These are phyloP conservation scores for Candida sanyaensis DNA, from an alignment of 1,139 yeast species.

Conservation along the genomic window DNA sequence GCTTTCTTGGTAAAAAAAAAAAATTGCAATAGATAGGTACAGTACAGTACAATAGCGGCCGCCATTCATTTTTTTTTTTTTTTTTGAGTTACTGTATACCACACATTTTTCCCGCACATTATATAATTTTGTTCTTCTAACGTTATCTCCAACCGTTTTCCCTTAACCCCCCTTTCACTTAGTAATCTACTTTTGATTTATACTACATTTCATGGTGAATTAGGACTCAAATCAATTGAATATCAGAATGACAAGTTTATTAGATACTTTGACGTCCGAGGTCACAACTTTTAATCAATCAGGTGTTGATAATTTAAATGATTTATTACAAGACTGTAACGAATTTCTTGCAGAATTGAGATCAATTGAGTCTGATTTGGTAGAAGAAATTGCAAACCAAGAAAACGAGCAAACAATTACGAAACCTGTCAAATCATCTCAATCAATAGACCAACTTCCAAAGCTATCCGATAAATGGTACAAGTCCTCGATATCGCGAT, in stretches of 20 bases:
- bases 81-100: no score
- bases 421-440: neutral
- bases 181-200: neutral
- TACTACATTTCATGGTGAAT: neutral
- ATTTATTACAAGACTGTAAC: conserved; percentile 26
- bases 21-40: neutral
- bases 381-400: conserved; percentile 14
- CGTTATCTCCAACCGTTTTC: neutral
- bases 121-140: no score
- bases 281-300: conserved; percentile 22
- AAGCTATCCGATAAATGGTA: conserved; percentile 34
- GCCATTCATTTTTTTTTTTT: no score
- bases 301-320: conserved; percentile 24
- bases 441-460: conserved; percentile 1
- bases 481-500: conserved; percentile 30
- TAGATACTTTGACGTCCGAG: conserved; percentile 32
- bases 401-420: conserved; percentile 7
- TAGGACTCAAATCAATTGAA: neutral
- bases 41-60: no score
- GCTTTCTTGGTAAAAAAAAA: neutral
- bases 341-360: conserved; percentile 28
- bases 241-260: conserved; percentile 20
- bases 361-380: conserved; percentile 29
- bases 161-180: neutral
- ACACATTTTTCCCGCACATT: no score